A percentile compares a stretch with the other conserved stretches of the same genome.
Evolutionary conservation across 768 basidiomycete species (phyloP).

Genomic region (Collybiopsis luxurians): DNA sequence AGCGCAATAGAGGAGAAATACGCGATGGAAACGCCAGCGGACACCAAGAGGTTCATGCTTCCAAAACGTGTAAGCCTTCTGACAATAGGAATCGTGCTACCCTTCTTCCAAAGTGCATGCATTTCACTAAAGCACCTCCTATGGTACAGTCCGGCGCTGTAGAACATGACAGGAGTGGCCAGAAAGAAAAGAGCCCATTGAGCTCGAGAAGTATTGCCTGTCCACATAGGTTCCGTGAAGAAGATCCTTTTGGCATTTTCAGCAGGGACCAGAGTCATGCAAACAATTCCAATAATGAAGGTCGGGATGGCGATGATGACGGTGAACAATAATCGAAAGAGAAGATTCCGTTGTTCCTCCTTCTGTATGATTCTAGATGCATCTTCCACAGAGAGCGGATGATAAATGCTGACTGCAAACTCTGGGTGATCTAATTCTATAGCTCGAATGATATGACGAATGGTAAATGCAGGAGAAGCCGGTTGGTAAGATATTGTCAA

Average conservation of each 20-base stretch:
- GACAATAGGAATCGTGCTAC: slow-evolving; percentile 50
- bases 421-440: slow-evolving; percentile 41
- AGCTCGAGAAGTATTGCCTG: slow-evolving; percentile 55
- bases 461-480: slow-evolving; percentile 51
- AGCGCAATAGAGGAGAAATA: slow-evolving; percentile 77
- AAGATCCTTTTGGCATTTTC: slow-evolving; percentile 43
- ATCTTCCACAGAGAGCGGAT: slow-evolving; percentile 60
- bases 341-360: slow-evolving; percentile 52
- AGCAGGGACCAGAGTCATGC: slow-evolving; percentile 61
- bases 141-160: slow-evolving; percentile 59
- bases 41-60: slow-evolving; percentile 84
- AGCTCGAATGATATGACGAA: slow-evolving; percentile 57
- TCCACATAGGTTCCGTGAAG: slow-evolving; percentile 61
- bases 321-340: slow-evolving; percentile 55
- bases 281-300: slow-evolving; percentile 76
- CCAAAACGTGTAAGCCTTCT: slow-evolving; percentile 70
- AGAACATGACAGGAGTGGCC: slow-evolving; percentile 70
- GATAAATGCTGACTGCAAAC: slow-evolving; percentile 43
- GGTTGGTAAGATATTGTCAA: slow-evolving; percentile 51
- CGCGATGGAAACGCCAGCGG: slow-evolving; percentile 69
- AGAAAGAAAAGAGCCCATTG: slow-evolving; percentile 67
- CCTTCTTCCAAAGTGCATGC: slow-evolving; percentile 51
- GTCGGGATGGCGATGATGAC: slow-evolving; percentile 69
- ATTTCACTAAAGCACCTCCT: slow-evolving; percentile 53
- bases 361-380: slow-evolving; percentile 54